Evolutionary conservation across 1,139 yeast species (phyloP).

Genomic region (Arxiozyma slooffiae): DNA sequence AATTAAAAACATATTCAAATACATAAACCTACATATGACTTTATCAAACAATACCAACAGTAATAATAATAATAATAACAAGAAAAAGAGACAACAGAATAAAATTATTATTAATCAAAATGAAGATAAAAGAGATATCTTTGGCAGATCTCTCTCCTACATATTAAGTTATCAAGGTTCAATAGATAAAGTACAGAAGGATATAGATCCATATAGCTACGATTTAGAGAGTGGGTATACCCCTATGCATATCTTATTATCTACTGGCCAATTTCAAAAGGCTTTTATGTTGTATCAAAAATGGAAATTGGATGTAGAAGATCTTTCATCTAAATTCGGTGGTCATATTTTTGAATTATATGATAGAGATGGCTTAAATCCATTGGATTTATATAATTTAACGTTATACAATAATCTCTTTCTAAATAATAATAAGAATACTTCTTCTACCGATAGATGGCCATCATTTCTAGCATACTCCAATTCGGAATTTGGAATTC

Average conservation of each 20-base stretch:
- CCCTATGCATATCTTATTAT: conserved; percentile 45
- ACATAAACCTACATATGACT: not conserved
- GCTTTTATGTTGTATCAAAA: conserved; percentile 43
- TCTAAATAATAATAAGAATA: not conserved
- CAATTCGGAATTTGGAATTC: not conserved
- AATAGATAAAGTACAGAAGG: conserved; percentile 36
- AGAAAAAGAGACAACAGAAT: not conserved
- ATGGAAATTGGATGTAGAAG: conserved; percentile 37
- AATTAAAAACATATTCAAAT: not conserved
- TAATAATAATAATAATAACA: not conserved
- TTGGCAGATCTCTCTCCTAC: conserved; percentile 60
- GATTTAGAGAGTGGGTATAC: conserved; percentile 84
- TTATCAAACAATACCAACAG: conserved; percentile 5
- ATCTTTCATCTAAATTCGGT: conserved; percentile 41
- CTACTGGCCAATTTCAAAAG: conserved; percentile 21
- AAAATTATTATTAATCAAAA: not conserved
- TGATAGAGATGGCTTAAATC: conserved; percentile 61
- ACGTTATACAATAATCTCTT: not conserved
- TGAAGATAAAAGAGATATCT: conserved; percentile 45
- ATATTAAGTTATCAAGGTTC: conserved; percentile 39
- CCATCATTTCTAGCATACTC: not conserved
- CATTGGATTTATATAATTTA: conserved; percentile 42
- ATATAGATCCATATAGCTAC: conserved; percentile 36
- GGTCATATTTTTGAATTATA: conserved; percentile 37
- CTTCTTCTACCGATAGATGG: not conserved